These are phyloP conservation scores for Chloranthus sessilifolius DNA, from an alignment of 164 flowering plant species.

Conservation along the genomic window DNA sequence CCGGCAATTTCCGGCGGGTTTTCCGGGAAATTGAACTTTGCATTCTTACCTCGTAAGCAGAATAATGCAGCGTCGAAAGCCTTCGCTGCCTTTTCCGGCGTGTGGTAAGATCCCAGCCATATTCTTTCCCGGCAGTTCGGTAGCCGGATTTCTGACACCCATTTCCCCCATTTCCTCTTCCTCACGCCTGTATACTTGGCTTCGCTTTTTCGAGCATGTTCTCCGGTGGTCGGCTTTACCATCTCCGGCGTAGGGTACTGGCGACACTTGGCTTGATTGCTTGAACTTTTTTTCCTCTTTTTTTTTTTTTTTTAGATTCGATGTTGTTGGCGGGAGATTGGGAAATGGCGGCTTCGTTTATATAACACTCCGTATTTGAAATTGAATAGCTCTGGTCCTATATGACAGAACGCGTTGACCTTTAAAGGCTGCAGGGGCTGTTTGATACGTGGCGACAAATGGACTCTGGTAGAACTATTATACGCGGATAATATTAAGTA, in stretches of 20 bases:
- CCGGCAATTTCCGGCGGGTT: conserved; percentile 57
- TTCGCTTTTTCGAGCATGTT: background rate
- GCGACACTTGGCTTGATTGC: too few relatives aligned
- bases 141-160: conserved; percentile 77
- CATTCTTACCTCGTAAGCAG: conserved; percentile 64
- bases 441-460: too few relatives aligned
- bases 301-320: too few relatives aligned
- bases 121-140: conserved; percentile 82
- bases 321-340: too few relatives aligned
- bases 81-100: conserved; percentile 80
- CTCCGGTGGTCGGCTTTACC: conserved; percentile 10
- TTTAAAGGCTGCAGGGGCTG: too few relatives aligned
- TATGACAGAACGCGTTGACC: too few relatives aligned
- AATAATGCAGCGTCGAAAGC: conserved; percentile 86
- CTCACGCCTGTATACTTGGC: conserved; percentile 60
- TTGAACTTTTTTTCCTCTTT: too few relatives aligned
- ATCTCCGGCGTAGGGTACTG: conserved; percentile 1
- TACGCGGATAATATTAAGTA: too few relatives aligned
- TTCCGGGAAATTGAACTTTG: conserved; percentile 77
- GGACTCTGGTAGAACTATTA: too few relatives aligned
- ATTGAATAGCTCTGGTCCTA: too few relatives aligned
- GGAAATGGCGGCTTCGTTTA: too few relatives aligned
- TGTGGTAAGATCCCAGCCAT: conserved; percentile 88
- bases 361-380: too few relatives aligned
- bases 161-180: conserved; percentile 91